Percentiles rank a stretch among this genome's conserved stretches.
These are phyloP conservation scores for Pestalotiopsis sp. DNA, from an alignment of 2,329 filamentous ascomycete species.

Conservation along the genomic window DNA sequence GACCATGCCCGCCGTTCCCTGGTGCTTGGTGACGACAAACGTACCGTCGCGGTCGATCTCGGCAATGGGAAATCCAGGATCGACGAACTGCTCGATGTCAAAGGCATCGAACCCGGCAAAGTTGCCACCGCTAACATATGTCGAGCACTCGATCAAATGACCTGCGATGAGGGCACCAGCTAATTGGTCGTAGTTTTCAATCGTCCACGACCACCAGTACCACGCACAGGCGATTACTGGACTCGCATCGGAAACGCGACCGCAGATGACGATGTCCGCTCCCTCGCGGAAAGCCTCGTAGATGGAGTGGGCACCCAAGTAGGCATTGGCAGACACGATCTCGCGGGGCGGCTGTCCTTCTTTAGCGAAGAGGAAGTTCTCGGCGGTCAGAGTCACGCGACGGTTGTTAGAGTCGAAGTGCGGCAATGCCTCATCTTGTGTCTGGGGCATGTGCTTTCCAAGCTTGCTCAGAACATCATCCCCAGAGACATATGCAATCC, in stretches of 20 bases:
- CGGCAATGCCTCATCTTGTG: background rate
- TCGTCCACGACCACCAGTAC: constrained; percentile 21
- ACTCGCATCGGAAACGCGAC: constrained; percentile 22
- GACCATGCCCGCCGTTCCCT: constrained; percentile 23
- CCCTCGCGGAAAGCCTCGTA: constrained; percentile 16
- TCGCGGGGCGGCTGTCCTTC: background rate
- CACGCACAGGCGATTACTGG: constrained; percentile 21
- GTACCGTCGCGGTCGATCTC: constrained; percentile 10
- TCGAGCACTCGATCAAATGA: constrained; percentile 46
- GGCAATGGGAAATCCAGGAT: constrained; percentile 25
- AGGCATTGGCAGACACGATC: constrained; percentile 7
- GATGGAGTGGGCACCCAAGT: background rate
- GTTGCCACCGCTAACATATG: constrained; percentile 46
- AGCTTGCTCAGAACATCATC: constrained; percentile 38
- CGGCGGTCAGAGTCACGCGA: background rate
- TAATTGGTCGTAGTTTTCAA: constrained; percentile 33
- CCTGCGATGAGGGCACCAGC: constrained; percentile 43
- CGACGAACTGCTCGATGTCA: constrained; percentile 40
- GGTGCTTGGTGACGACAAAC: constrained; percentile 22
- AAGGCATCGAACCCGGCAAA: constrained; percentile 44
- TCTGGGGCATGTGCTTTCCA: background rate
- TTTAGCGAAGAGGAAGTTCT: background rate
- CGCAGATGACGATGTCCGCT: constrained; percentile 25
- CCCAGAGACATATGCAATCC: constrained; percentile 45
- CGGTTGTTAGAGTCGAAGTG: constrained; percentile 6